A percentile compares a stretch with the other conserved stretches of the same genome.
Evolutionary conservation across 306 rosid genomes (phyloP).

Genomic region (Hylodesmum podocarpum): DNA sequence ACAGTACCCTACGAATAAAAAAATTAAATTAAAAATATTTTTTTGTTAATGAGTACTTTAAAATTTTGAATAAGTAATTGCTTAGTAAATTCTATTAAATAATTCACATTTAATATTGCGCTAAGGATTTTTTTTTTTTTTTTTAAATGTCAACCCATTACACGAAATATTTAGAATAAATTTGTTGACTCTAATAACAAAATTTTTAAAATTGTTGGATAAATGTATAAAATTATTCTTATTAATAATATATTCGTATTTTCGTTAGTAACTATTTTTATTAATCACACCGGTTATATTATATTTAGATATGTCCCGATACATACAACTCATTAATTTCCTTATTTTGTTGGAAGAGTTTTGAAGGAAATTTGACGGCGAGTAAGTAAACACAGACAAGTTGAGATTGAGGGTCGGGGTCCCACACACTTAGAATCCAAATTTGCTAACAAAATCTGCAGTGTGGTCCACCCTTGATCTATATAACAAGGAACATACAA

Average conservation of each 20-base stretch:
- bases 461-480: background rate
- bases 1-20: background rate
- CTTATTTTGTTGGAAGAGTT: background rate
- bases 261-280: background rate
- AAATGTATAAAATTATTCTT: too few species aligned
- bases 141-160: too few species aligned
- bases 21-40: background rate
- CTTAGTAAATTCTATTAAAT: background rate
- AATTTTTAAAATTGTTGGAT: too few species aligned
- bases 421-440: background rate
- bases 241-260: background rate
- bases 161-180: too few species aligned
- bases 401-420: background rate
- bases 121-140: too few species aligned
- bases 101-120: background rate
- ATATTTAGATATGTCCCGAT: background rate
- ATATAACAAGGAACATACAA: background rate
- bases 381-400: background rate
- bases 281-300: background rate
- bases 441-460: background rate
- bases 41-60: background rate
- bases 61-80: background rate
- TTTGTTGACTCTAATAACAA: too few species aligned
- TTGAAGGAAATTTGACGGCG: background rate
- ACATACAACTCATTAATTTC: background rate